Evolutionary conservation across 176 grass and related monocot genomes (phyloP).

Genomic region (Leersia perrieri): DNA sequence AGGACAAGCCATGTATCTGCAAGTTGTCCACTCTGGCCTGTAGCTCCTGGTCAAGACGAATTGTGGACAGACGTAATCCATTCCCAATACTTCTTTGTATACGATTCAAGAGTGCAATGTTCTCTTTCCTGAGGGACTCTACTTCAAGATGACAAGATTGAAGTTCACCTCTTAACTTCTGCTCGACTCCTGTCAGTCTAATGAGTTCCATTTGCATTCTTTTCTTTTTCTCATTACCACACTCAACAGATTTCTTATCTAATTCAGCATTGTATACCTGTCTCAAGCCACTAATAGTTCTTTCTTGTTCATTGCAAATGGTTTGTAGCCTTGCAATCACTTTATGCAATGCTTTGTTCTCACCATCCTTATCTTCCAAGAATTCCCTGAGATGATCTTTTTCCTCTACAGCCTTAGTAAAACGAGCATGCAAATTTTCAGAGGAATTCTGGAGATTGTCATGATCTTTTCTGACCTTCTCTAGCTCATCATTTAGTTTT

Average conservation of each 20-base stretch:
- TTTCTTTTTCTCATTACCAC: slow-evolving; percentile 21
- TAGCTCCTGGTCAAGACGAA: slow-evolving; percentile 67
- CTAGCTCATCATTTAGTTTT: slow-evolving; percentile 46
- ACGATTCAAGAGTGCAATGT: slow-evolving; percentile 64
- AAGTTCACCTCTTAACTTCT: slow-evolving; percentile 73
- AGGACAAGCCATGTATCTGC: slow-evolving; percentile 63
- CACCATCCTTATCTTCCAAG: slow-evolving; percentile 74
- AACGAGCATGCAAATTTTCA: slow-evolving; percentile 48
- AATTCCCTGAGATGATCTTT: slow-evolving; percentile 46
- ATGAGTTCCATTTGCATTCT: slow-evolving; percentile 65
- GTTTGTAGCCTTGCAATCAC: slow-evolving; percentile 68
- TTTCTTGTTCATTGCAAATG: slow-evolving; percentile 72
- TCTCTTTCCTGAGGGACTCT: slow-evolving; percentile 75
- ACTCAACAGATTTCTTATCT: slow-evolving; percentile 39
- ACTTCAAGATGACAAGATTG: slow-evolving; percentile 58
- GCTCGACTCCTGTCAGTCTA: slow-evolving; percentile 77
- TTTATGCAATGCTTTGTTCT: slow-evolving; percentile 65
- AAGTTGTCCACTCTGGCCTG: slow-evolving; percentile 54
- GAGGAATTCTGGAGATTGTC: slow-evolving; percentile 50
- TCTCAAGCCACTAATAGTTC: slow-evolving; percentile 68
- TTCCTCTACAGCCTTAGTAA: slow-evolving; percentile 53
- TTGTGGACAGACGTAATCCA: slow-evolving; percentile 34
- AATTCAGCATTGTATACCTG: slow-evolving; percentile 48
- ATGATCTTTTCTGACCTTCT: slow-evolving; percentile 49
- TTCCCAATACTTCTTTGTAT: slow-evolving; percentile 53